Base-by-base conservation (phyloP, 108 stramenopile genomes). In the Skeletonema tropicum region DNA sequence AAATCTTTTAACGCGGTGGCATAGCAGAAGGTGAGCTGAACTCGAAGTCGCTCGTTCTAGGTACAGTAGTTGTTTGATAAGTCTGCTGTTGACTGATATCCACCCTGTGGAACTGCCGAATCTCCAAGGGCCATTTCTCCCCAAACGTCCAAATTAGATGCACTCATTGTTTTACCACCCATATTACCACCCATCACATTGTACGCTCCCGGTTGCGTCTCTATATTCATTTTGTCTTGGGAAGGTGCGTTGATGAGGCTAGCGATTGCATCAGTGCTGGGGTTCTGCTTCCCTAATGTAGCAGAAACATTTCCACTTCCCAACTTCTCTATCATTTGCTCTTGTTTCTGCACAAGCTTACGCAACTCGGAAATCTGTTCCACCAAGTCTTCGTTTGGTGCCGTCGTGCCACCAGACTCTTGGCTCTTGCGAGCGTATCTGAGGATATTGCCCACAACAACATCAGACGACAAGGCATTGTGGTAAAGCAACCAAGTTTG, bases 401-500 rank as follows among this genome's bases (percentile, higher is more conserved):
- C 91, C 17, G 76, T 69, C 21, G 66, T 68, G 9, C 91, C 91
- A 19, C 90, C 91, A 31, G 88, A 92, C 72, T 98, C 97, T 73
- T 97, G 94, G 9, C 85, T 89, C 82, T 89, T 94, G 25, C 96
- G 83, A 2, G 97, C 97, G 49, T 97, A 96, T 61, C 95, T 84
- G 23, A 99, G 86, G 70, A 99, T 97, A 81, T 99, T 97, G 68
- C 96, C 94, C 3, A 99, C 96, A 21, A 97, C 98, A 10, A 99
- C 97, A 60, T 97, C 97, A 23, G 89, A 73, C 13, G 95, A 95
- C 15, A 99, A 79, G 6, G 98, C 98, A 70, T 99, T 98, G 83
- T 98, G 97, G 84, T 97, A 99, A 15, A 99, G 88, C 66, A 99
- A 79, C 97, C 97, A 98, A 21, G 97, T 98, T 78, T 99, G 97